Conservation (phyloP, 2,329 filamentous ascomycete genomes). For the Ceratocystiopsis brevicomis region DNA sequence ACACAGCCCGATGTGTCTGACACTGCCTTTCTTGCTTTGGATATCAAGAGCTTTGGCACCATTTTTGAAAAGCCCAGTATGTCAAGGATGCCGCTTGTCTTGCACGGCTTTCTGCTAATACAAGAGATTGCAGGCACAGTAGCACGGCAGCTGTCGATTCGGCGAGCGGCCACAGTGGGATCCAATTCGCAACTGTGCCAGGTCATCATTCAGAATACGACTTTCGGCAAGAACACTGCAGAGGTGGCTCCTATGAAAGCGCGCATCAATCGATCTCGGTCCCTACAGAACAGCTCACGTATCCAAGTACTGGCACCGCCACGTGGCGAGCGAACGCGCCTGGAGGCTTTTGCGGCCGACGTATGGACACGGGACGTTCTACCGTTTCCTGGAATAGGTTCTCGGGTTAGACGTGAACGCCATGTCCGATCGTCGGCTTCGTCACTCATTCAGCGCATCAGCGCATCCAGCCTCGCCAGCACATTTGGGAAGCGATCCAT, state of each 20-base stretch:
- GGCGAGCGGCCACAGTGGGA: conserved; percentile 56
- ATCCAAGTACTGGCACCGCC: conserved; percentile 56
- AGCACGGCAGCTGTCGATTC: conserved; percentile 55
- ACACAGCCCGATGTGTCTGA: too few relatives aligned
- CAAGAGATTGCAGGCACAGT: conserved; percentile 28
- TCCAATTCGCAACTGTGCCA: conserved; percentile 50
- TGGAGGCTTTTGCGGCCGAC: conserved; percentile 57
- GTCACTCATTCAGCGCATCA: conserved; percentile 74
- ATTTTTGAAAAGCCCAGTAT: conserved; percentile 55
- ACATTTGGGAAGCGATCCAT: too few relatives aligned
- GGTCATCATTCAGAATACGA: conserved; percentile 75
- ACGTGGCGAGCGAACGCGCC: conserved; percentile 53
- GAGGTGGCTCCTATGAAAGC: conserved; percentile 23
- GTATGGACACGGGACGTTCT: conserved; percentile 70
- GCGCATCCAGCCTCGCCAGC: conserved; percentile 19
- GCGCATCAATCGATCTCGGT: conserved; percentile 60
- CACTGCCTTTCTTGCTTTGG: conserved; percentile 41
- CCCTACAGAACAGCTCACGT: conserved; percentile 46
- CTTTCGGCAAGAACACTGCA: conserved; percentile 37
- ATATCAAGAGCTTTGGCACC: conserved; percentile 55
- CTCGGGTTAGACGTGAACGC: conserved; percentile 45
- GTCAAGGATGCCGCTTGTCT: conserved; percentile 1
- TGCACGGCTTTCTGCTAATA: too few relatives aligned
- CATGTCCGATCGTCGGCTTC: conserved; percentile 63
- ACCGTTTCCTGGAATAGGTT: conserved; percentile 66